Conservation (phyloP, 306 rosid species). For the Prunus mume region DNA sequence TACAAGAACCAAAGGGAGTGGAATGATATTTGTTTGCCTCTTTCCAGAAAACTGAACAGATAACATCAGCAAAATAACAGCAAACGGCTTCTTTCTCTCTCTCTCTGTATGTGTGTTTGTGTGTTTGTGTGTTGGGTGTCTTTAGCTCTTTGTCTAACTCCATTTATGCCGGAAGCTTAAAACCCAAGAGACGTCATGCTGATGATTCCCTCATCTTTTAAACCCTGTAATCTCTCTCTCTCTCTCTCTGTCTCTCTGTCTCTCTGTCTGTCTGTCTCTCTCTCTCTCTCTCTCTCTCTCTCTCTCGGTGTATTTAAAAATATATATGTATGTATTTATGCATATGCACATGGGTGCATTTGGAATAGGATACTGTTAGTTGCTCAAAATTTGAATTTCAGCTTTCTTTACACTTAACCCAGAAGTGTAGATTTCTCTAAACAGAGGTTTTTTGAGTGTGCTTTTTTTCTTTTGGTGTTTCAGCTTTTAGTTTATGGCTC, state of each 20-base stretch:
- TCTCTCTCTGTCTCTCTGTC: conserved; percentile 21
- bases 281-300: conserved; percentile 27
- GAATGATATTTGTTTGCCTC: neutral
- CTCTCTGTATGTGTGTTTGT: too few relatives aligned
- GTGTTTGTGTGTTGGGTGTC: neutral
- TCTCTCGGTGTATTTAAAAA: too few relatives aligned
- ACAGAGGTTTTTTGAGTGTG: neutral
- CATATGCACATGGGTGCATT: neutral
- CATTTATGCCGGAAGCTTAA: conserved; percentile 18
- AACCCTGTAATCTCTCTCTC: conserved; percentile 30
- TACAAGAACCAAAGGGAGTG: conserved; percentile 4
- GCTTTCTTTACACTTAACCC: neutral
- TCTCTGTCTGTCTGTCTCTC: conserved; percentile 12
- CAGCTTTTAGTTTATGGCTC: neutral
- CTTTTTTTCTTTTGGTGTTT: neutral
- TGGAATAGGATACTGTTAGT: neutral
- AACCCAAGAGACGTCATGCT: conserved; percentile 32
- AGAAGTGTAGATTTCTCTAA: neutral
- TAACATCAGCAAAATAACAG: conserved; percentile 9
- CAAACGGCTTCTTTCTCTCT: neutral
- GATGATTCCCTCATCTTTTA: conserved; percentile 27
- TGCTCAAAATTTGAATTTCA: neutral
- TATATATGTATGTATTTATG: neutral
- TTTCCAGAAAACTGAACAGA: conserved; percentile 13
- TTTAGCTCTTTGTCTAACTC: neutral